Evolutionary conservation across 768 basidiomycete species (phyloP).

Genomic region (Leccinum subgranulosum): DNA sequence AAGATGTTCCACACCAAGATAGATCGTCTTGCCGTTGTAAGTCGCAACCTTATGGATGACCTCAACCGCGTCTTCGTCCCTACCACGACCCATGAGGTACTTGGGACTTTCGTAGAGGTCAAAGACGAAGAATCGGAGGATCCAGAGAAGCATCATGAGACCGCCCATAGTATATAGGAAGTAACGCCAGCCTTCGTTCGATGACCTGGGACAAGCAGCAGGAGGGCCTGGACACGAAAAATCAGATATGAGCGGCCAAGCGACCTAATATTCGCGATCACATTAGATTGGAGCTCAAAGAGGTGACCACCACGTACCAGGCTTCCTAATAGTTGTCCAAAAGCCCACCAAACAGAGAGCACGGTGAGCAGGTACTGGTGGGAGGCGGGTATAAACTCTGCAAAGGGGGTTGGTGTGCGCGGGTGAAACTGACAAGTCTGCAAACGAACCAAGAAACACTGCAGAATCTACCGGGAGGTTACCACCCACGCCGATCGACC

Average conservation of each 20-base stretch:
- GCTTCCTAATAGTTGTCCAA: conserved; percentile 66
- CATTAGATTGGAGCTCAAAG: background rate
- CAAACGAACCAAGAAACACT: conserved; percentile 62
- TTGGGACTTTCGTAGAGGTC: conserved; percentile 67
- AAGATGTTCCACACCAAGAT: conserved; percentile 52
- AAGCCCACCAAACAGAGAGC: conserved; percentile 77
- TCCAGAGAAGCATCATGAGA: conserved; percentile 60
- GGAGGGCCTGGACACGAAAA: conserved; percentile 51
- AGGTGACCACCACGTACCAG: conserved; percentile 27
- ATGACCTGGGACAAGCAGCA: conserved; percentile 49
- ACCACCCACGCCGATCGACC: conserved; percentile 71
- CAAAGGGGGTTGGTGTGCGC: background rate
- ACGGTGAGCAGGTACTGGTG: conserved; percentile 77
- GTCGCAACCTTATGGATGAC: conserved; percentile 59
- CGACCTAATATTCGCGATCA: conserved; percentile 39
- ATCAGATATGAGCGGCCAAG: conserved; percentile 72
- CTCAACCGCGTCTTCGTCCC: conserved; percentile 58
- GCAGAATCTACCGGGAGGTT: conserved; percentile 75
- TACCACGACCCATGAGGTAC: conserved; percentile 67
- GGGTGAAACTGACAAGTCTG: background rate
- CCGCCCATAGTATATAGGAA: conserved; percentile 73
- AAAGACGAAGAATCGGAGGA: conserved; percentile 65
- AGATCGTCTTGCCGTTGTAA: conserved; percentile 52
- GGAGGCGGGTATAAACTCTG: conserved; percentile 66
- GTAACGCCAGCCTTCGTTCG: conserved; percentile 75